phyloP scores from a whole-genome alignment of 306 rosid genomes.

The Amphicarpaea edgeworthii region DNA sequence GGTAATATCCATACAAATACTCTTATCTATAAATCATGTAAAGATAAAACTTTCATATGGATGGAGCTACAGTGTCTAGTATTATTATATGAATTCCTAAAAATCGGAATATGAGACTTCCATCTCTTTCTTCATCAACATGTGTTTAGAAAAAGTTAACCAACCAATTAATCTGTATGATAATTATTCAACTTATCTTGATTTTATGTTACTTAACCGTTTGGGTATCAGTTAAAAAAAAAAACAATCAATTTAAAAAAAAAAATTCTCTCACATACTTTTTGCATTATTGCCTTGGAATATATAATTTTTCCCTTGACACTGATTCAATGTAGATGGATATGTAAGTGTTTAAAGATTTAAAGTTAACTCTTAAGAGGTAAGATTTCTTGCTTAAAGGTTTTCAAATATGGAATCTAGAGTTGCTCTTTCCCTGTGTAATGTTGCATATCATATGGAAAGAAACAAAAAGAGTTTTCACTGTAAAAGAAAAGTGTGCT shows the following conservation, averaged over 20 bases:
- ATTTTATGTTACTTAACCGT: too few species aligned
- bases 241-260: too few species aligned
- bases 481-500: conserved; percentile 29
- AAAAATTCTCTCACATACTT: too few species aligned
- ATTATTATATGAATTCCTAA: neutral
- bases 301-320: too few species aligned
- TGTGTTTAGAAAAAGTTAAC: neutral
- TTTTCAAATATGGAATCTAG: conserved; percentile 46
- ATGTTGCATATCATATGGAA: conserved; percentile 29
- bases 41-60: neutral
- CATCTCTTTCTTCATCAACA: too few species aligned
- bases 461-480: conserved; percentile 46
- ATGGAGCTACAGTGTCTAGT: neutral
- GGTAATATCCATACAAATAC: too few species aligned
- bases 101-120: neutral
- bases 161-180: neutral
- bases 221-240: too few species aligned
- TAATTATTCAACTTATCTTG: too few species aligned
- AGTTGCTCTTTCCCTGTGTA: conserved; percentile 22
- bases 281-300: too few species aligned
- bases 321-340: too few species aligned
- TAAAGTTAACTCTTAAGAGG: too few species aligned
- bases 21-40: neutral
- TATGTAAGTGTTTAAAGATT: too few species aligned
- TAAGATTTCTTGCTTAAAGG: conserved; percentile 40